Conservation (phyloP, 352 stramenopile genomes). For the Pythium biforme region DNA sequence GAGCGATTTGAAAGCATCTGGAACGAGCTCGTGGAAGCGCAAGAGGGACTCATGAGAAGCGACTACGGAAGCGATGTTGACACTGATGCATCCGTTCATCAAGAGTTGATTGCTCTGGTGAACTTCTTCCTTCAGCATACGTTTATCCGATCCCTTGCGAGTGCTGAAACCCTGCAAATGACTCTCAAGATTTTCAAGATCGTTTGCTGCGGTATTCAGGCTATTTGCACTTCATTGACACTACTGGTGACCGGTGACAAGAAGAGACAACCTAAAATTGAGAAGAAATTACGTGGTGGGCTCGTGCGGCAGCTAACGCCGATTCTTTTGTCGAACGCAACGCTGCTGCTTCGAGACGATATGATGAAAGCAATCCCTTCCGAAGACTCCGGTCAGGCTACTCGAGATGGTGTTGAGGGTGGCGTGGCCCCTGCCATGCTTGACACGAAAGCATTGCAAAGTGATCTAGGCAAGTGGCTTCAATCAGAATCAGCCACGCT, state of each 20-base stretch:
- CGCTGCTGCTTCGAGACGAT: slow-evolving; percentile 1
- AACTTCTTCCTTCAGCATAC: slow-evolving; percentile 22
- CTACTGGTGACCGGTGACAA: not conserved
- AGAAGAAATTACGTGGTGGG: not conserved
- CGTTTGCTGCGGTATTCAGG: not conserved
- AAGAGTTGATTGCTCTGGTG: slow-evolving; percentile 10
- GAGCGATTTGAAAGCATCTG: slow-evolving; percentile 13
- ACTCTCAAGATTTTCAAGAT: not conserved
- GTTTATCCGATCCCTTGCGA: slow-evolving; percentile 6
- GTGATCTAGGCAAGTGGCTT: slow-evolving; percentile 15
- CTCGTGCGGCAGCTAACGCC: slow-evolving; percentile 17
- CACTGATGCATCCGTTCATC: not conserved
- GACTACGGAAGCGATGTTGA: not conserved
- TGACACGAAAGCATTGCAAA: not conserved
- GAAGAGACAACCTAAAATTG: not conserved
- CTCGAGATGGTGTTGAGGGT: not conserved
- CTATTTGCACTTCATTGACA: not conserved
- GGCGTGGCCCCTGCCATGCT: not conserved
- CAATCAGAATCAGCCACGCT: slow-evolving; percentile 28
- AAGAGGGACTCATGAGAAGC: slow-evolving; percentile 1
- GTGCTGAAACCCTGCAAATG: not conserved
- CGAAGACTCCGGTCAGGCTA: not conserved
- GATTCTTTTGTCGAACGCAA: not conserved
- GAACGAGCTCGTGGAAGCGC: slow-evolving; percentile 6
- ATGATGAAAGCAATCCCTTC: not conserved